Percentiles rank a stretch among this genome's conserved stretches.
Conservation (phyloP, 1,284 basidiomycete species). For the Pascua guehoae region DNA sequence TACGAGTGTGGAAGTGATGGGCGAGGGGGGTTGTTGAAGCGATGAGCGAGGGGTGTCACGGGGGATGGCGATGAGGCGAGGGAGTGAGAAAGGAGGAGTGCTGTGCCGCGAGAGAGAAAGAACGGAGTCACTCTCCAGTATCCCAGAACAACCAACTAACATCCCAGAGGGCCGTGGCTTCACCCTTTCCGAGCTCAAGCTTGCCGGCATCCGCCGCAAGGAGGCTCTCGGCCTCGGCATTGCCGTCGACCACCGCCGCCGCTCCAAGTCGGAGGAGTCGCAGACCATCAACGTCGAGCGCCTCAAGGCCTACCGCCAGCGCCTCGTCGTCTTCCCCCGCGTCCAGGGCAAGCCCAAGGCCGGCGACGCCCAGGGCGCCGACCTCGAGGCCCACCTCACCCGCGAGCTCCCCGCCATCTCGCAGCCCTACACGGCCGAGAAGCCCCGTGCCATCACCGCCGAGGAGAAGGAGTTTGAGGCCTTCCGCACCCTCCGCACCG, state of each 20-base stretch:
- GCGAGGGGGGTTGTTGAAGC: neutral
- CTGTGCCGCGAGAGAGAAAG: neutral
- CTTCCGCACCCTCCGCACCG: slow-evolving; percentile 81
- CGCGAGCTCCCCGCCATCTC: slow-evolving; percentile 70
- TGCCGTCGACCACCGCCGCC: slow-evolving; percentile 94
- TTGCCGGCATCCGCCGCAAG: slow-evolving; percentile 91
- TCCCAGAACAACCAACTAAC: neutral
- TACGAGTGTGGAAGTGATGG: slow-evolving; percentile 12
- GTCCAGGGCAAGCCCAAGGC: slow-evolving; percentile 94
- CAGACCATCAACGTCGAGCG: slow-evolving; percentile 93
- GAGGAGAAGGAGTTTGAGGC: slow-evolving; percentile 89
- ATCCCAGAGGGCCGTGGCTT: slow-evolving; percentile 84
- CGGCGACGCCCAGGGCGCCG: slow-evolving; percentile 86
- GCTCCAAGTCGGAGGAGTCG: slow-evolving; percentile 96
- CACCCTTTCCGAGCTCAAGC: slow-evolving; percentile 92
- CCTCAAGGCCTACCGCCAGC: slow-evolving; percentile 85
- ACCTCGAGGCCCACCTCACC: slow-evolving; percentile 75
- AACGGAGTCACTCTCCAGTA: neutral
- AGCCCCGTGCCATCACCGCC: slow-evolving; percentile 86
- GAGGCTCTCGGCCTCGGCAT: slow-evolving; percentile 91
- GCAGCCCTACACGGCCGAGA: slow-evolving; percentile 65
- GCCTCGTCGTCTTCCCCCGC: slow-evolving; percentile 83
- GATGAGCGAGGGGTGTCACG: neutral
- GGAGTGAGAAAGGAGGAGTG: no score
- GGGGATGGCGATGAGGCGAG: neutral